These are phyloP conservation scores for Trichoderma guizhouense DNA, from an alignment of 2,329 filamentous ascomycete genomes.

Conservation along the genomic window DNA sequence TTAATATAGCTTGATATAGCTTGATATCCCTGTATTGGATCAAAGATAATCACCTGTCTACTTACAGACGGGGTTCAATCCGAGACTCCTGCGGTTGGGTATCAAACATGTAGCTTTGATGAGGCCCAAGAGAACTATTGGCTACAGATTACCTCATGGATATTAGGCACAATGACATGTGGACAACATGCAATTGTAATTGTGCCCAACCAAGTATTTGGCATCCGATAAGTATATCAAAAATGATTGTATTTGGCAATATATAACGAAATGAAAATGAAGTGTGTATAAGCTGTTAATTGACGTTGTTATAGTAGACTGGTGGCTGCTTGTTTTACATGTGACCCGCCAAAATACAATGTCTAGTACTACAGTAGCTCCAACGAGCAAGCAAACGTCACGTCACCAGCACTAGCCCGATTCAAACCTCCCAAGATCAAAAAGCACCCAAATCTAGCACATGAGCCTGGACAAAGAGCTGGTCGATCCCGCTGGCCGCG, in stretches of 20 bases:
- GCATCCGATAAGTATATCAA: background rate
- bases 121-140: background rate
- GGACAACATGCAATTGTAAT: background rate
- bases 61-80: background rate
- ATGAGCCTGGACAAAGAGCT: slow-evolving; percentile 21
- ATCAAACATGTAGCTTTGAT: background rate
- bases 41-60: no score
- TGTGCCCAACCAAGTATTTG: background rate
- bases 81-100: background rate
- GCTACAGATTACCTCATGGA: background rate
- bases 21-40: no score
- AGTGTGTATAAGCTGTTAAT: background rate
- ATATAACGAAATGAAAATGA: background rate
- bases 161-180: background rate
- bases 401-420: slow-evolving; percentile 2
- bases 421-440: background rate
- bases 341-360: background rate
- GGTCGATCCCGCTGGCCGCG: slow-evolving; percentile 15
- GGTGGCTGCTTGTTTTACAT: background rate
- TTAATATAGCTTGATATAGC: no score
- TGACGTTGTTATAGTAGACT: background rate
- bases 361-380: background rate
- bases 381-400: background rate
- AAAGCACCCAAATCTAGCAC: background rate
- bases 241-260: background rate